Base-by-base conservation (phyloP, 2,329 filamentous ascomycete genomes). In the Colletotrichum sp. region DNA sequence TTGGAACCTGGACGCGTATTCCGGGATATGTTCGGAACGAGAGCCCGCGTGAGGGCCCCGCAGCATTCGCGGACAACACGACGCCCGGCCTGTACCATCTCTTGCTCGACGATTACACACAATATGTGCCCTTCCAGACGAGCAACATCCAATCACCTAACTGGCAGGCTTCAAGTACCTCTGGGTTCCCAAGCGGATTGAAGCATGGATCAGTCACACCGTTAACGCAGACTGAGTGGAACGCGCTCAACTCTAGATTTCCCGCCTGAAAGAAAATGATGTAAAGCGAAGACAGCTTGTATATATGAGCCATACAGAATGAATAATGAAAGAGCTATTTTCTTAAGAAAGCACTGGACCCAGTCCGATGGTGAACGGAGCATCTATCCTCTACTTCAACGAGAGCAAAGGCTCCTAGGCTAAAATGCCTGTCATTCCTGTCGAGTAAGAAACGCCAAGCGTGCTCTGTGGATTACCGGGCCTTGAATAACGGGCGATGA, bases 191-290 rank as follows among this genome's bases (percentile, higher is more conserved):
- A 3, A 81, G 76, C 32, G 84, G 85, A 2, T 67, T 90, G 77
- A 88, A 89, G 79, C 88, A 90, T 80, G 88, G 88, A 2, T 87
- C 84, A 71, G 86, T 89, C 5, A 83, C 88, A 36, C 84, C 86
- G 1, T 77, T 90, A 36, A 88, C 84, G 5, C 81, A 84, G 76
- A 79, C 80, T 16, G 83, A 87, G 75, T 86, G 87, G 48, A 81
- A 86, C 76, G 85, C 85, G 3, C 52, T 71, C 26, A 75, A 71
- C 72, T 71, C 68, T 12, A 34, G 68, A 7, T 75, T 75, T 28
- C 52, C 72, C 7, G 62, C 72, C 22, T 70, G 44, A 59, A 28
- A 8, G n/a, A 6, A n/a, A 8, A 8, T n/a, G 15, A 30, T 26
- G 8, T 5, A 4, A 22, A 15, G 16, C 6, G 6, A 52, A 24